Evolutionary conservation across 495 filamentous ascomycete genomes (phyloP), one percentile per base, ranked within the genome.

Genomic region (Penicillium coprophilum): DNA sequence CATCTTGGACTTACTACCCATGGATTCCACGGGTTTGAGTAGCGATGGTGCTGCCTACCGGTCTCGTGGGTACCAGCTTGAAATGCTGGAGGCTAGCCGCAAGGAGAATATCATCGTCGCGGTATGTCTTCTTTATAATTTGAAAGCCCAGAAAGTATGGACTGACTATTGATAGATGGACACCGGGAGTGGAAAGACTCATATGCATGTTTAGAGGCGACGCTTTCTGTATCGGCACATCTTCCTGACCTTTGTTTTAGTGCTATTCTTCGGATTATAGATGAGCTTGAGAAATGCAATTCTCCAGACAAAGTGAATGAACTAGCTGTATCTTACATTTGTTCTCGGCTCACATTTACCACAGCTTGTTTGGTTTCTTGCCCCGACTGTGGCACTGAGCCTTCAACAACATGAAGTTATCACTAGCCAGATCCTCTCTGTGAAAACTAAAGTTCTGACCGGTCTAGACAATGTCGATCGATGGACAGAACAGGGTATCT

Each of bases 181-280:
- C 63, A 96, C 92, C 0, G 92, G 92, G 2, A 90, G 84, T 66
- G 93, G 93, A 9, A 97, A 97, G 71, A 97, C 93, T 3, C 87
- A 89, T 54, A 85, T 96, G 91, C 92, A 85, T 66, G 82, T 70
- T 45, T 49, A 19, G 6, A 9, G 45, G 10, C 17, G 8, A 50
- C 19, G 17, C 15, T 32, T 43, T 11, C 15, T 40, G 19, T 24
- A 27, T 28, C 20, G 15, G 23, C 19, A 46, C 21, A 31, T 53
- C 23, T 50, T 23, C 40, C 40, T 46, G 41, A 56, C 28, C 45
- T 32, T 41, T 36, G 13, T 54, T 53, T 49, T 43, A 93, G 90
- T 55, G 92, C 92, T 28, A 72, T 94, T 8, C 73, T 91, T 49
- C 86, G 93, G 30, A 96, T 96, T 31, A 78, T 76, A 36, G 77